Evolutionary conservation across 2,329 filamentous ascomycete species (phyloP).

Genomic region (Pestalotiopsis sp.): DNA sequence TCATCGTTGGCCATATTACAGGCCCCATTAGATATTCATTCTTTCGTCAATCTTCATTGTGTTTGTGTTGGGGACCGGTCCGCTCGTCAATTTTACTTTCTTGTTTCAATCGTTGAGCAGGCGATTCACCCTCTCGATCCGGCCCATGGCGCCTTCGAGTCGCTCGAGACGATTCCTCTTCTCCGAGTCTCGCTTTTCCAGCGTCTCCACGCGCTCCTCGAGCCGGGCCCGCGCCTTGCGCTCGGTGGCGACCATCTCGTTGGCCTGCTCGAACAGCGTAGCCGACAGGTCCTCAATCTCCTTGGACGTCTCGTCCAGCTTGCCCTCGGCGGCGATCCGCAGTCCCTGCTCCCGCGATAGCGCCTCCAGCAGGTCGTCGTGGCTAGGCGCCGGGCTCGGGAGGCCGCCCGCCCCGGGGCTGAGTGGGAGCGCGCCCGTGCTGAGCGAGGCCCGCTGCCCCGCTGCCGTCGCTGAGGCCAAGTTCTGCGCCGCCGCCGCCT

Average conservation of each 20-base stretch:
- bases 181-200: constrained; percentile 72
- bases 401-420: constrained; percentile 17
- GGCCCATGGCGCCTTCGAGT: constrained; percentile 69
- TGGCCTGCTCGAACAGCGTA: constrained; percentile 78
- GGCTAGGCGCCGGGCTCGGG: constrained; percentile 25
- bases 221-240: constrained; percentile 70
- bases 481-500: constrained; percentile 15
- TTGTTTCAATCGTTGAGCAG: constrained; percentile 46
- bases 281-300: constrained; percentile 81
- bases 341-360: constrained; percentile 68
- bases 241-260: constrained; percentile 84
- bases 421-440: constrained; percentile 20
- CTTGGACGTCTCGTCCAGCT: constrained; percentile 64
- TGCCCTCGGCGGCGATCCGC: constrained; percentile 69
- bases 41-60: background rate
- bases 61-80: background rate
- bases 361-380: constrained; percentile 61
- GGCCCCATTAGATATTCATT: background rate
- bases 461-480: constrained; percentile 25
- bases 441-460: constrained; percentile 31
- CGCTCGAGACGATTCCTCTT: constrained; percentile 70
- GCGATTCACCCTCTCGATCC: constrained; percentile 71
- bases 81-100: constrained; percentile 27
- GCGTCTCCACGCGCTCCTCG: constrained; percentile 68
- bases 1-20: background rate